Evolutionary conservation across 805 yeast genomes (phyloP).

Genomic region (Wickerhamomyces pijperi): DNA sequence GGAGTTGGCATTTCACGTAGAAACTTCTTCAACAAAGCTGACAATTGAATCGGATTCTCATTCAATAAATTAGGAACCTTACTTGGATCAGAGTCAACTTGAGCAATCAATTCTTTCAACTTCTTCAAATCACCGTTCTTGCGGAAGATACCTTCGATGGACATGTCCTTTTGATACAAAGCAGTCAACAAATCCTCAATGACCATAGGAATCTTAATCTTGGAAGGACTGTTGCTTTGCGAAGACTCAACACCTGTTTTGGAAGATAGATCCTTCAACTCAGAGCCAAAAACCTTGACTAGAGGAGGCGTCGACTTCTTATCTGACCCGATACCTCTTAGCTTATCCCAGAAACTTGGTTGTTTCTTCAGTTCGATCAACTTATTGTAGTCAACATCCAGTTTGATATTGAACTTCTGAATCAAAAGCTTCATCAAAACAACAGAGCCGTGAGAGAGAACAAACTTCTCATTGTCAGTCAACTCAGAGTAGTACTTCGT

Average conservation of each 20-base stretch:
- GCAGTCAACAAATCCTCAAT: slow-evolving; percentile 80
- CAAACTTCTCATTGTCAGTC: slow-evolving; percentile 41
- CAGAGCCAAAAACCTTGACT: slow-evolving; percentile 62
- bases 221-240: slow-evolving; percentile 73
- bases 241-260: slow-evolving; percentile 76
- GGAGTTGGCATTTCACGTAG: slow-evolving; percentile 91
- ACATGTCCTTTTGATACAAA: slow-evolving; percentile 82
- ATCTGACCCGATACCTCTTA: slow-evolving; percentile 17
- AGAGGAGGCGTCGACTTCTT: slow-evolving; percentile 3
- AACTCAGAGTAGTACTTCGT: slow-evolving; percentile 56
- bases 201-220: slow-evolving; percentile 71
- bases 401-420: slow-evolving; percentile 23
- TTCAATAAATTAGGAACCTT: slow-evolving; percentile 56
- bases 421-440: slow-evolving; percentile 30
- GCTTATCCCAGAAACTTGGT: slow-evolving; percentile 35
- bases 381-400: slow-evolving; percentile 21
- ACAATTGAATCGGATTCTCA: slow-evolving; percentile 84
- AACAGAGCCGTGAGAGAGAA: slow-evolving; percentile 49
- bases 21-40: slow-evolving; percentile 87
- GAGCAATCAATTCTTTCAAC: slow-evolving; percentile 59
- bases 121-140: slow-evolving; percentile 90
- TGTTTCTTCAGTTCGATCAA: slow-evolving; percentile 23
- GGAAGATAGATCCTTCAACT: slow-evolving; percentile 55
- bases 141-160: slow-evolving; percentile 92
- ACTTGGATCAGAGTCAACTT: slow-evolving; percentile 64